Base-by-base conservation (phyloP, 2,329 filamentous ascomycete genomes). In the Fonsecaea multimorphosa region DNA sequence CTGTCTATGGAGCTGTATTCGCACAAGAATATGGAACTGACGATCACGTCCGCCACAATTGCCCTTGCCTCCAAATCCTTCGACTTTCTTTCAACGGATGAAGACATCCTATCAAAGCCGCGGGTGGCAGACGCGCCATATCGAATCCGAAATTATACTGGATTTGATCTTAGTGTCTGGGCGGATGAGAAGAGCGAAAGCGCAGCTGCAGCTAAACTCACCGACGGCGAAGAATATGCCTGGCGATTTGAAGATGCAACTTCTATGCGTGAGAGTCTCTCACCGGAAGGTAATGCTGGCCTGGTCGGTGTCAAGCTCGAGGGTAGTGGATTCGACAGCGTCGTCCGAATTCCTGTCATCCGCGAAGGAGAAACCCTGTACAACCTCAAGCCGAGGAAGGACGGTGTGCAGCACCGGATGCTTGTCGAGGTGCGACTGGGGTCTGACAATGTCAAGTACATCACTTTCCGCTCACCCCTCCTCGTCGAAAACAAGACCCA, bases 171-270 rank as follows among this genome's bases (percentile, higher is more conserved):
- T 27, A 86, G 91, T 61, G 86, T 99, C 1, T 93, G 93, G 83
- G 90, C 91, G 51, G 92, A 91, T 78, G 87, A 87, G 59, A 85
- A 88, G n/a, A 89, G 90, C 61, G 86, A 89, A 49, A 85, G 86
- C 68, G 86, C 78, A 1, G 78, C 85, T n/a, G 89, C 89, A 4
- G 87, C 91, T 1, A 93, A 90, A 68, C 82, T 99, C 0, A 86
- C 87, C 64, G 96, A 99, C 74, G 96, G 95, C 8, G 87, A 96
- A 73, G 95, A 99, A 78, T 88, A 87, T 1, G 92, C 94, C 0
- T 99, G 95, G 95, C 90, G 93, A 70, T 99, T 99, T 69, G 95
- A 99, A 78, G 93, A 97, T 71, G 95, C 94, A 80, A 93, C 93
- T 71, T 95, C 95, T 73, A 96, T 97, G 85, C 91, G 95, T 78